Conservation (phyloP, 768 basidiomycete genomes). For the Podaxis sp. region DNA sequence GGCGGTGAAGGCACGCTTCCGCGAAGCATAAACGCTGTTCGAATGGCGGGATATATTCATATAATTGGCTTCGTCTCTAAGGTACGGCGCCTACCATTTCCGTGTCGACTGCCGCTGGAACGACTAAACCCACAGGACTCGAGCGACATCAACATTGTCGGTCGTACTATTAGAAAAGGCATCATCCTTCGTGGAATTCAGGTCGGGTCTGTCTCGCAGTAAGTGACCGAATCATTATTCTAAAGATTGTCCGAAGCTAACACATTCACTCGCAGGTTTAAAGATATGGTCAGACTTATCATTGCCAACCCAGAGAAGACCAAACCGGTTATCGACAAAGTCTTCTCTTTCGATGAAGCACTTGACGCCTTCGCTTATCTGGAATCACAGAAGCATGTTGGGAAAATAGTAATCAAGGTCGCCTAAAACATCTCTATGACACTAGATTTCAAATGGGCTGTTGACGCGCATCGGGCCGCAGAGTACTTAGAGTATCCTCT, state of each 20-base stretch:
- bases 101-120: not conserved
- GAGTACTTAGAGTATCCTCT: too few species aligned
- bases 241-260: not conserved
- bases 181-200: not conserved
- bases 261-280: slow-evolving; percentile 36
- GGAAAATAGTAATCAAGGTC: slow-evolving; percentile 57
- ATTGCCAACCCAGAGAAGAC: slow-evolving; percentile 37
- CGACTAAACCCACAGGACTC: not conserved
- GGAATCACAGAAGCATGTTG: slow-evolving; percentile 53
- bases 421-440: not conserved
- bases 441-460: not conserved
- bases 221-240: not conserved
- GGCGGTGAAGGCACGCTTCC: slow-evolving; percentile 48
- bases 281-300: slow-evolving; percentile 49
- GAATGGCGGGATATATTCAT: slow-evolving; percentile 39
- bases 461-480: too few species aligned
- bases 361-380: slow-evolving; percentile 51
- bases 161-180: not conserved
- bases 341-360: slow-evolving; percentile 55
- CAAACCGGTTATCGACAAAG: slow-evolving; percentile 52
- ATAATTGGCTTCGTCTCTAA: slow-evolving; percentile 45
- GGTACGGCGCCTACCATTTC: slow-evolving; percentile 19
- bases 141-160: not conserved
- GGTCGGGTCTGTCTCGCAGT: not conserved
- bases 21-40: slow-evolving; percentile 35